Evolutionary conservation across 139 green algal species (phyloP).

Genomic region (Coelastrella sp.): DNA sequence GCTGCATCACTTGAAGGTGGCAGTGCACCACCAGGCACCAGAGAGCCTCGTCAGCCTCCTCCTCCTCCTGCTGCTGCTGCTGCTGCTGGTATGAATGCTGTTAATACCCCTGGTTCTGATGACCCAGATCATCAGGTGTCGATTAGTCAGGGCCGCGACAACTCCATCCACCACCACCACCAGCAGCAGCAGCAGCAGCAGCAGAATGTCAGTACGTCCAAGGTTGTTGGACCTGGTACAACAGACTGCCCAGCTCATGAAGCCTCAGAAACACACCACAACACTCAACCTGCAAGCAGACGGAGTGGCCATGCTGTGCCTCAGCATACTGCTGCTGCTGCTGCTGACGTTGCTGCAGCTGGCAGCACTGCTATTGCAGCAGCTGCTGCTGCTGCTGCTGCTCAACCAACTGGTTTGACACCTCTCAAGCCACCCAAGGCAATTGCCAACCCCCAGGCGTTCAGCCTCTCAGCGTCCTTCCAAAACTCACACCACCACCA

Average conservation of each 20-base stretch:
- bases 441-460: too few relatives aligned
- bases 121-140: neutral
- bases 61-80: neutral
- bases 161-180: neutral
- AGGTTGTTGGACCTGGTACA: neutral
- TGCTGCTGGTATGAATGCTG: neutral
- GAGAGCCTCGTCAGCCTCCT: neutral
- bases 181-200: constrained; percentile 44
- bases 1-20: neutral
- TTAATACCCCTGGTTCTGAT: neutral
- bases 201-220: neutral
- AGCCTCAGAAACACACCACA: too few relatives aligned
- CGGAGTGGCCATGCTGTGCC: too few relatives aligned
- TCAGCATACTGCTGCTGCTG: too few relatives aligned
- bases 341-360: too few relatives aligned
- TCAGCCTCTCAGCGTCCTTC: too few relatives aligned
- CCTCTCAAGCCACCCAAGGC: too few relatives aligned
- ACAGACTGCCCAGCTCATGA: too few relatives aligned
- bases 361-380: too few relatives aligned
- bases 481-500: too few relatives aligned
- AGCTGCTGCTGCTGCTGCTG: neutral
- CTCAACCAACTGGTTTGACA: too few relatives aligned
- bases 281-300: too few relatives aligned
- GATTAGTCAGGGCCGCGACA: neutral
- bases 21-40: neutral